Base-by-base conservation (phyloP, 2,329 filamentous ascomycete species). In the Huntiella savannae region DNA sequence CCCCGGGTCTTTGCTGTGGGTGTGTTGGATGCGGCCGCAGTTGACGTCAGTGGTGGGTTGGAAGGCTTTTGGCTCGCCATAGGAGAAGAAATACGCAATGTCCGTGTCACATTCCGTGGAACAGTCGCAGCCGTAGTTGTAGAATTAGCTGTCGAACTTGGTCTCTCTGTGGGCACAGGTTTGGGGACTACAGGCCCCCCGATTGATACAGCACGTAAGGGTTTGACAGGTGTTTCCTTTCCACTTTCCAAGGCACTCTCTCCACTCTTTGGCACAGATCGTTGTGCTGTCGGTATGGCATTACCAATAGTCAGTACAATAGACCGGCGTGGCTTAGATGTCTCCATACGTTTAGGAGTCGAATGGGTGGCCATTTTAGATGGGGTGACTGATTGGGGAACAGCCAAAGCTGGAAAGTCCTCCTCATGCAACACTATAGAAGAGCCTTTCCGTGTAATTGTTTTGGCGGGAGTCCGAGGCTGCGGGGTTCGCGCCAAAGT, bases 401-500 rank as follows among this genome's bases (percentile, higher is more conserved):
- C 45, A 33, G 39, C 48, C 19, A 50, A 38, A 33, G 45, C 44
- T 8, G 76, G 76, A 53, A 78, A 79, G 52, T 79, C 75, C 53
- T 78, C 73, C 17, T 76, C 71, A 49, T 75, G 68, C 39, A 77
- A 57, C 28, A 68, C 50, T 5, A 16, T 40, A 12, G 34, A 16
- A 4, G 40, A 13, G 28, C 17, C 34, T 6, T 36, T 43, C 4
- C 22, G 33, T 32, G 19, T 43, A 8, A 35, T 16, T 35, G 47
- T 41, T 40, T 45, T 53, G 45, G 50, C 54, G 1, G 52, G 33
- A 40, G 54, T 53, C 43, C 51, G 53, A 3, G 51, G 22, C 28
- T 53, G 52, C 1, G 44, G 48, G 5, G 48, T 50, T 11, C 45
- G 40, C 8, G 6, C 22, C 22, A 28, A 28, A 10, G 22, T 10